Evolutionary conservation across 345 rosid genomes (phyloP), one percentile per base, ranked within the genome.

Genomic region (Eucalyptus cloeziana): DNA sequence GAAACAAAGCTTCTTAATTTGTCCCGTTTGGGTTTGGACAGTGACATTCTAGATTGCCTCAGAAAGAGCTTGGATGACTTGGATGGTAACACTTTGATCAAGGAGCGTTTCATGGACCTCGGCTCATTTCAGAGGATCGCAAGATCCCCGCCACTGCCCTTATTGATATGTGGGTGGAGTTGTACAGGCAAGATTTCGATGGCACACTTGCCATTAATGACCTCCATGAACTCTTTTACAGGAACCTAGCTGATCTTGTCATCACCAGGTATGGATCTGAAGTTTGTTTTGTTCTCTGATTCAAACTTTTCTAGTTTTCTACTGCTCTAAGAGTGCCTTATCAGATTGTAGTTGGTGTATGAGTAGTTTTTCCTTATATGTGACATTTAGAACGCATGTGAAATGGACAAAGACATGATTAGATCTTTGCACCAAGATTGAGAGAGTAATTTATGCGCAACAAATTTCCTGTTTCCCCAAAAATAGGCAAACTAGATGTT

Each of bases 91-190:
- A 87, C 86, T 11, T 16, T 31, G 22, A 52, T 89, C 6, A 92
- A 91, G 91, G 93, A 94, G 44, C 94, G 95, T 89, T 96, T 90
- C 92, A 85, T 94, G 91, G 97, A 95, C 89, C 87, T 95, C 24
- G 95, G 96, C 8, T 93, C 89, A 49, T 96, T 96, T 90, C 94
- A 13, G 95, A 94, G 89, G 97, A 93, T 88, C 62, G 30, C 62
- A 56, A 56, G 62, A 56, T 56, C 30, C 62, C 62, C 4, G 30
- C 62, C 62, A 56, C 62, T 56, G 30, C 30, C 30, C 62, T 56
- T 56, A 56, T 56, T 56, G 62, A 56, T 56, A 56, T 56, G 62
- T 56, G 62, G 62, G 62, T 56, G 62, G 62, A 9, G 62, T 56
- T 56, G 62, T 56, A 56, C 62, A 9, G 30, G 62, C 62, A 56